These are phyloP conservation scores for Fonsecaea multimorphosa DNA, from an alignment of 2,329 filamentous ascomycete genomes.

Conservation along the genomic window DNA sequence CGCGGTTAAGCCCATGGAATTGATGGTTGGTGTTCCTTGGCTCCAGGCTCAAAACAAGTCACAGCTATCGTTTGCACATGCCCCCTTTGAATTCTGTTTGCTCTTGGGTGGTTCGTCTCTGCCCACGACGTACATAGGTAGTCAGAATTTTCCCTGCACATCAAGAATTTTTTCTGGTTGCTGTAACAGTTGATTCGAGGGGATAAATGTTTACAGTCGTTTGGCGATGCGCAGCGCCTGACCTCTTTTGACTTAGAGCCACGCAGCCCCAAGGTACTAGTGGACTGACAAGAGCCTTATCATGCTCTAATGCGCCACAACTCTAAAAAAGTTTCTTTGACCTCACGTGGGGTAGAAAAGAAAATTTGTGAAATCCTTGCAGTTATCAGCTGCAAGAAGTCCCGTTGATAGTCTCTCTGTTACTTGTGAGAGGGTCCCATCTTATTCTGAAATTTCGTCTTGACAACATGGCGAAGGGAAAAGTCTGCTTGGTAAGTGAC, in stretches of 20 bases:
- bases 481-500: conserved; percentile 6
- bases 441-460: neutral
- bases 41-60: neutral
- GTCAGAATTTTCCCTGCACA: neutral
- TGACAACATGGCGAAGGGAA: conserved; percentile 3
- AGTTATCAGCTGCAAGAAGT: neutral
- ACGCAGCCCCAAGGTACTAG: neutral
- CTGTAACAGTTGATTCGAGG: neutral
- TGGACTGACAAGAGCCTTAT: neutral
- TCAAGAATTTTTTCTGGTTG: neutral
- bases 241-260: neutral
- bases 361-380: conserved; percentile 3
- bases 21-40: neutral
- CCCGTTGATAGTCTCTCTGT: neutral
- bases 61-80: neutral
- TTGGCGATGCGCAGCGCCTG: neutral
- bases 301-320: conserved; percentile 2
- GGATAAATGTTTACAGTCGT: neutral
- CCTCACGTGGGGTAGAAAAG: conserved; percentile 3
- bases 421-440: neutral
- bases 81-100: neutral
- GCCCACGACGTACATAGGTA: neutral
- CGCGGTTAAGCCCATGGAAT: neutral
- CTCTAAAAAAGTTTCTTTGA: conserved; percentile 3
- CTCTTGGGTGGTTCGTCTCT: neutral